Base-by-base conservation (phyloP, 148 eudicot genomes). In the Vaccinium vitisidaea region DNA sequence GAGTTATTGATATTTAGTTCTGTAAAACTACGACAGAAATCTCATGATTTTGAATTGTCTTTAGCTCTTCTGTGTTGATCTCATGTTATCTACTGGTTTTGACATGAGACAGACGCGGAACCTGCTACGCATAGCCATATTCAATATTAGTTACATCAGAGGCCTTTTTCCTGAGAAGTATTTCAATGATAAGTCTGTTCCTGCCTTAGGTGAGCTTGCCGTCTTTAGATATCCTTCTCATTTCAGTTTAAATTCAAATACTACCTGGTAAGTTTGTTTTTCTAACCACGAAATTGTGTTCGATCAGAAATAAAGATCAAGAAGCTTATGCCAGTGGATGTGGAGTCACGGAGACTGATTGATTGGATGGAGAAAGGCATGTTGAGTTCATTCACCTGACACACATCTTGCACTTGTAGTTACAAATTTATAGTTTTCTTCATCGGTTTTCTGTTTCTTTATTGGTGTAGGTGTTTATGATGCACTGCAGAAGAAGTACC, bases 341-440 rank as follows among this genome's bases (percentile, higher is more conserved):
- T 89, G 49, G 98, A 97, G 89, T 94, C 98, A 12, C 91, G 99
- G 53, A 91, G 99, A 85, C 92, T 97, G 77, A 90, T 97, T 84
- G 99, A 97, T 73, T 96, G 99, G 99, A 97, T 97, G 98, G 98
- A 95, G 92, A 95, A 97, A 95, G 98, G 99, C 85, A 88, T 63
- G 83, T 82, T 46, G 56, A 70, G 75, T n/a, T 55, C 6, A 23
- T 49, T 77, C 25, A 54, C 18, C 36, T 74, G 69, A 56, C 36
- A 86, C 67, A n/a, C 53, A 79, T 65, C n/a, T 86, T 9, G 23
- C 16, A 32, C 61, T 11, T 83, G 49, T 19, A 21, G 36, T n/a
- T 43, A 1, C 39, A 36, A 36, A 36, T 36, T 36, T 36, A 36
- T 6, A 3, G 36, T 69, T 12, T 25, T 23, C 53, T 36, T 53